Evolutionary conservation across 1,139 yeast genomes (phyloP), one percentile per base, ranked within the genome.

Genomic region (Candida anutae): DNA sequence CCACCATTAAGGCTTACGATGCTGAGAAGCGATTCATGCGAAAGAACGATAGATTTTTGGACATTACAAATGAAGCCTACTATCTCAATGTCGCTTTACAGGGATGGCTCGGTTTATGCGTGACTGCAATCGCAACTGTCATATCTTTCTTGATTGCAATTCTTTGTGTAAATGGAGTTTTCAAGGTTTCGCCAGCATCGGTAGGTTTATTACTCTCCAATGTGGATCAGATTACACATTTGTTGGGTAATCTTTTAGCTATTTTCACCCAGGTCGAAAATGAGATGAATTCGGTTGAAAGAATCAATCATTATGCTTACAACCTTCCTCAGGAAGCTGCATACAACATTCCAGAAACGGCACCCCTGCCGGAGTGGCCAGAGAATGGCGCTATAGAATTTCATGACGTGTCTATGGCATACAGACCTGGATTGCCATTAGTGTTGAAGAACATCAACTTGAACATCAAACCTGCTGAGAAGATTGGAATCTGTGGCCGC

Each of bases 211-310:
- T 82, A 28, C 48, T 82, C 24, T 69, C 84, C 1, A 75, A 73
- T 48, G 67, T 70, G 13, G 48, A 70, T 17, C 62, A 59, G 28
- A 55, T 74, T 26, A 61, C 73, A 2, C 62, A 65, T 16, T 50
- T 57, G 29, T 53, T 74, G 33, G 53, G 68, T 2, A 47, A 67
- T 45, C 48, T 69, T 28, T 48, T 73, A 27, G 55, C 74, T 42
- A 58, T 75, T 6, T 51, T 60, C 36, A 80, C 93, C 0, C 76
- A 75, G 43, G 69, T 78, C 18, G 94, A 83, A 48, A 82, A 79
- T 52, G 79, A 78, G 43, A 69, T 83, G 83, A 81, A 80, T 45
- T 74, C 90, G 6, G 87, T 78, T n/a, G 94, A 84, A 55, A 69
- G 95, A 45, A 52, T 84, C 29, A 67, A 74, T 37, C 69, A 76